Base-by-base conservation (phyloP, 345 rosid species). In the Gossypioides kirkii region DNA sequence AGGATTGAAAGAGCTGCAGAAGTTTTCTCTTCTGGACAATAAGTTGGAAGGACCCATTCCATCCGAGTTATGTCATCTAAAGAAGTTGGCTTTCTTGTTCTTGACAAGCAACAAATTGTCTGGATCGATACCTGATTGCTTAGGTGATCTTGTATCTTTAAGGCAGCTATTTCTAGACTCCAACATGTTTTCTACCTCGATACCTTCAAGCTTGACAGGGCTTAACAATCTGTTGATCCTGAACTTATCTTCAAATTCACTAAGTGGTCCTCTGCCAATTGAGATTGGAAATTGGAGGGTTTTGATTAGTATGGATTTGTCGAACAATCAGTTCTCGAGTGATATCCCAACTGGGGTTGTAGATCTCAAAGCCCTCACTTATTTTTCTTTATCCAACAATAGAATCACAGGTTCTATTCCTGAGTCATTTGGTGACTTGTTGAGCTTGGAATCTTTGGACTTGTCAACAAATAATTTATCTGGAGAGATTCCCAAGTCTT, bases 401-500 rank as follows among this genome's bases (percentile, higher is more conserved):
- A 28, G 32, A 28, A 28, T 28, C 32, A 28, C 32, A 28, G 32
- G 5, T 28, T 28, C 32, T 28, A 28, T 28, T 28, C 32, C 32
- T 4, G 32, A 32, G 75, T 22, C 28, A 52, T 16, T 52, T 17
- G 56, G 56, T 1, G 56, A 36, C 2, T 5, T 81, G 60, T 7
- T 38, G 36, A 42, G 32, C 55, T 43, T 81, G 69, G 79, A 72
- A 5, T 23, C 16, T 72, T 42, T 81, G 26, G 77, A 81, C 70
- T 36, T 77, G 20, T 77, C 80, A 0, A 70, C 28, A 2, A 77
- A 77, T 49, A 70, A 49, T 75, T 50, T 80, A 7, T 76, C 80
- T 4, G 76, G 80, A 11, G 13, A 0, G 0, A 80, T 80, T 70
- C 83, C 83, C 16, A 58, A 2, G 1, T 74, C 83, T 0, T 10